Conservation (phyloP, 768 basidiomycete species). For the Tricholoma flavovirens region DNA sequence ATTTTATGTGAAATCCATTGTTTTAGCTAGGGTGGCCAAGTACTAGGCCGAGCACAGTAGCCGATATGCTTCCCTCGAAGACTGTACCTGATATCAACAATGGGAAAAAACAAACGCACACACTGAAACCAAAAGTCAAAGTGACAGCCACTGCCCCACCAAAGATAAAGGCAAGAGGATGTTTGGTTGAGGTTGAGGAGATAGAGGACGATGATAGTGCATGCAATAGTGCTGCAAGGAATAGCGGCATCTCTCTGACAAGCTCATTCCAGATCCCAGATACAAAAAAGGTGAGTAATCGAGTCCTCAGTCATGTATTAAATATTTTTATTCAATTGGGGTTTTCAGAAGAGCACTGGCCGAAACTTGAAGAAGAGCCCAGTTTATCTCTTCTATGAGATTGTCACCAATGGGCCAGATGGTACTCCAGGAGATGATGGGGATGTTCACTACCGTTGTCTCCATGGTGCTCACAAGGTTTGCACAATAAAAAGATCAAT, state of each 20-base stretch:
- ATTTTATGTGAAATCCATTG: too few relatives aligned
- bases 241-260: background rate
- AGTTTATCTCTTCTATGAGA: too few relatives aligned
- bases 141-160: background rate
- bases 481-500: too few relatives aligned
- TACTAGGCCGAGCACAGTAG: too few relatives aligned
- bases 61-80: too few relatives aligned
- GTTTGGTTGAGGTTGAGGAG: too few relatives aligned
- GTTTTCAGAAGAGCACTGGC: background rate
- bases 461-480: too few relatives aligned
- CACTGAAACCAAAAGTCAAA: background rate
- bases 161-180: background rate
- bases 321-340: background rate
- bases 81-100: background rate
- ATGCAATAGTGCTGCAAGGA: background rate
- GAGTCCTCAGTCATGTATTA: background rate
- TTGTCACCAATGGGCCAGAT: too few relatives aligned
- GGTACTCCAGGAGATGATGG: too few relatives aligned
- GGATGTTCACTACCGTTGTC: too few relatives aligned
- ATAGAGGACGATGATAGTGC: background rate
- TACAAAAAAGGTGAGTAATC: background rate
- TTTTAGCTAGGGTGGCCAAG: too few relatives aligned
- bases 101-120: background rate
- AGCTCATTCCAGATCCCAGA: background rate
- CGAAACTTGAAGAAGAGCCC: background rate